Percentiles rank a stretch among this genome's conserved stretches.
phyloP scores from a whole-genome alignment of 129 eudicot species.

The Flaveria ramosissima region DNA sequence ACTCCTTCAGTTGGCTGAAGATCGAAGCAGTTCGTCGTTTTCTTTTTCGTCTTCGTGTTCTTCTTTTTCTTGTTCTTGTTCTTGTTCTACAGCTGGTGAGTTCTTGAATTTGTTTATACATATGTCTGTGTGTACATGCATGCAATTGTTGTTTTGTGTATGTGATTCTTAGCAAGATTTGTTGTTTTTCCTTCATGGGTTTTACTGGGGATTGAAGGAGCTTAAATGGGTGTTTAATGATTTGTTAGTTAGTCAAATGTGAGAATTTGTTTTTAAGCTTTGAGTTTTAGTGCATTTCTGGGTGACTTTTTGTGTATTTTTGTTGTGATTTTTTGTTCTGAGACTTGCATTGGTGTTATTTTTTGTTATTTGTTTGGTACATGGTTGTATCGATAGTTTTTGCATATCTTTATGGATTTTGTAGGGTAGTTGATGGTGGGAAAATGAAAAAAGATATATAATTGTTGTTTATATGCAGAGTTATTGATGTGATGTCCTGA shows the following conservation, averaged over 20 bases:
- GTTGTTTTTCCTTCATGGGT: neutral
- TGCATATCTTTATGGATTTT: neutral
- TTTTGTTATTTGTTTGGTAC: conserved; percentile 11
- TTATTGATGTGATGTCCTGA: conserved; percentile 45
- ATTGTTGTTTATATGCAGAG: conserved; percentile 25
- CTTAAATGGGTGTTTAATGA: conserved; percentile 5
- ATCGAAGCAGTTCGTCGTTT: neutral
- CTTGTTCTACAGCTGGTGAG: conserved; percentile 35
- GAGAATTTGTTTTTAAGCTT: neutral
- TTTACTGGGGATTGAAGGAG: neutral
- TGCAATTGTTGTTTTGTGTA: conserved; percentile 34
- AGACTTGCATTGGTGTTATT: conserved; percentile 16
- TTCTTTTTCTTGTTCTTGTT: neutral
- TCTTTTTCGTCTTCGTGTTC: neutral
- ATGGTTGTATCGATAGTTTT: neutral
- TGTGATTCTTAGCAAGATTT: conserved; percentile 32
- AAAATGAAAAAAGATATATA: neutral
- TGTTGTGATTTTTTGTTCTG: neutral
- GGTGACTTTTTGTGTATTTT: conserved; percentile 4
- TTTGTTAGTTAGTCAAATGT: neutral
- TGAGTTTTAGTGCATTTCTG: conserved; percentile 10
- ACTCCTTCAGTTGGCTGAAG: conserved; percentile 1
- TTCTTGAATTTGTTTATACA: conserved; percentile 13
- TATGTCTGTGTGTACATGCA: conserved; percentile 18
- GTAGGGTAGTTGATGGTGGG: neutral